Evolutionary conservation across 371 early-diverging fungal species (phyloP).

Genomic region (Rhizopus arrhizus): DNA sequence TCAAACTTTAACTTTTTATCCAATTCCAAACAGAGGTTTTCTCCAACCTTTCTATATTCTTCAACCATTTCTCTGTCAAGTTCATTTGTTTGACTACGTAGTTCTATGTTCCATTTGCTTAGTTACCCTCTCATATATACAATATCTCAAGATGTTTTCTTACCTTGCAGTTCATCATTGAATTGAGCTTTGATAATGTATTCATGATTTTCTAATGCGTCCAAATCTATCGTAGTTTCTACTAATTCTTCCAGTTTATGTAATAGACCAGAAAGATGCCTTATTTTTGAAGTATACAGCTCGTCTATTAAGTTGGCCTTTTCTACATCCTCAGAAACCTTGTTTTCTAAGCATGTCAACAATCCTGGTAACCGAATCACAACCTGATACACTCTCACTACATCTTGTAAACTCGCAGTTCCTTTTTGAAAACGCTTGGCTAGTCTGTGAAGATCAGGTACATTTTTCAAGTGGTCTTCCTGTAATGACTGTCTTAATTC

Average conservation of each 20-base stretch:
- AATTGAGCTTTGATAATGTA: slow-evolving; percentile 87
- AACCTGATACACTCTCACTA: slow-evolving; percentile 89
- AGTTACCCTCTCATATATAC: neutral
- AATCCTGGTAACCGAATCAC: slow-evolving; percentile 76
- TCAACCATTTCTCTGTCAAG: slow-evolving; percentile 59
- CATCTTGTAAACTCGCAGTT: slow-evolving; percentile 82
- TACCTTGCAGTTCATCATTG: slow-evolving; percentile 77
- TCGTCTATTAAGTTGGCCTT: slow-evolving; percentile 26
- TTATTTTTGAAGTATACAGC: slow-evolving; percentile 25
- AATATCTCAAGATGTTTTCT: neutral
- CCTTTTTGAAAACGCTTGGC: slow-evolving; percentile 82
- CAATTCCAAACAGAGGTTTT: slow-evolving; percentile 70
- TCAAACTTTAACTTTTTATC: slow-evolving; percentile 93
- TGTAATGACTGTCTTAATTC: slow-evolving; percentile 75
- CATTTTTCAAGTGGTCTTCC: slow-evolving; percentile 71
- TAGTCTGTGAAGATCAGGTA: slow-evolving; percentile 90
- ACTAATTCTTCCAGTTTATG: slow-evolving; percentile 62
- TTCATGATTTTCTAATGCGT: slow-evolving; percentile 84
- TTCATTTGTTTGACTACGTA: slow-evolving; percentile 63
- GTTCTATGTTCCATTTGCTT: slow-evolving; percentile 41
- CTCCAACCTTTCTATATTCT: slow-evolving; percentile 63
- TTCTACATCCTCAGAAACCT: slow-evolving; percentile 35
- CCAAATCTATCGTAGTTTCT: slow-evolving; percentile 89
- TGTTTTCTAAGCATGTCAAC: slow-evolving; percentile 55
- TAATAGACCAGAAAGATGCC: slow-evolving; percentile 3